Evolutionary conservation across 2,329 filamentous ascomycete species (phyloP).

Genomic region (Paecilomyces dactylethromorphus): DNA sequence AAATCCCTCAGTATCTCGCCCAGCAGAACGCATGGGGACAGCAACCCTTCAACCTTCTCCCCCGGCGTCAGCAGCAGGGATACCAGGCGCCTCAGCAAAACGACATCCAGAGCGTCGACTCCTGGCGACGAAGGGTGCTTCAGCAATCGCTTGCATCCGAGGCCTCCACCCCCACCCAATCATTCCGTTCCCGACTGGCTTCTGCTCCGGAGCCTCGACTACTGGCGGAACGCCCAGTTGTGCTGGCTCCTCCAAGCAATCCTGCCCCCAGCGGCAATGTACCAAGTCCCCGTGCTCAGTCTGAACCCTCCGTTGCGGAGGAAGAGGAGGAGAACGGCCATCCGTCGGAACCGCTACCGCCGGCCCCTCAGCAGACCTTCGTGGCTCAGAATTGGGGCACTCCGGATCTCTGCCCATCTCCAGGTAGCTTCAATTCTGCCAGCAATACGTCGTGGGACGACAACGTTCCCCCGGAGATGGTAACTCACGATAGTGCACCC

Average conservation of each 20-base stretch:
- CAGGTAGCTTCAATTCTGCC: slow-evolving; percentile 16
- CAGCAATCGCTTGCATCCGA: slow-evolving; percentile 14
- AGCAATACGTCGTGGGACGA: neutral
- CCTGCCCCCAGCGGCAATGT: neutral
- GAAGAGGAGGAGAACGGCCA: neutral
- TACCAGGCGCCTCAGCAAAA: neutral
- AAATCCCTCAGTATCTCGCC: slow-evolving; percentile 21
- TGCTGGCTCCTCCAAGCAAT: too few species aligned
- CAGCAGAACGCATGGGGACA: slow-evolving; percentile 14
- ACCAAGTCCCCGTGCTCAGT: neutral
- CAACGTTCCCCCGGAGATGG: neutral
- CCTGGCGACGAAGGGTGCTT: slow-evolving; percentile 10
- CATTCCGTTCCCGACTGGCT: slow-evolving; percentile 27
- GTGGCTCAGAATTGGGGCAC: slow-evolving; percentile 22
- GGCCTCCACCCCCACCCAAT: slow-evolving; percentile 9
- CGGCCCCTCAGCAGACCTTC: slow-evolving; percentile 15
- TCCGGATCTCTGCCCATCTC: slow-evolving; percentile 26
- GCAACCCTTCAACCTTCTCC: slow-evolving; percentile 10
- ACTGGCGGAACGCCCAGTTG: neutral
- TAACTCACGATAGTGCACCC: neutral
- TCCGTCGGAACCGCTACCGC: slow-evolving; percentile 3
- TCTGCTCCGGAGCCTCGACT: slow-evolving; percentile 23
- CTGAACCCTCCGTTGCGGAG: neutral
- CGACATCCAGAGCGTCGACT: neutral
- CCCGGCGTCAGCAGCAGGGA: neutral